A percentile compares a stretch with the other conserved stretches of the same genome.
phyloP scores from a whole-genome alignment of 208 protist genomes.

The Leishmania tarentolae region DNA sequence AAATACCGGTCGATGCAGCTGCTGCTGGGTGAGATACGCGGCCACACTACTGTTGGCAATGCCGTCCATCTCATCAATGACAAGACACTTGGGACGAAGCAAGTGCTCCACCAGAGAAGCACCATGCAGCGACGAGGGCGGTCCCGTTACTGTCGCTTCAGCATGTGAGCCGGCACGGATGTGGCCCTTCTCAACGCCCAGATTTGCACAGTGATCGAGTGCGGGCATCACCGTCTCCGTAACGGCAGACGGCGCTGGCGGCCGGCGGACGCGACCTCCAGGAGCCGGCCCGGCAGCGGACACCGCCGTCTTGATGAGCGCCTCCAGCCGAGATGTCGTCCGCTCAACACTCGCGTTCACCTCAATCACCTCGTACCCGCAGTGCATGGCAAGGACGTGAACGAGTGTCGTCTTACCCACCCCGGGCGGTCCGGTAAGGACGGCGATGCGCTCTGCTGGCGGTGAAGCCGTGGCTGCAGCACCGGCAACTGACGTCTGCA shows the following conservation, averaged over 20 bases:
- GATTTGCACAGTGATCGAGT: neutral
- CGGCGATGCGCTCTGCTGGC: slow-evolving; percentile 68
- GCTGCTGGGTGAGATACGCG: slow-evolving; percentile 46
- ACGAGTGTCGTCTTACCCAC: slow-evolving; percentile 97
- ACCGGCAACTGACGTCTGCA: neutral
- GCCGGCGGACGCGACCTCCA: slow-evolving; percentile 15
- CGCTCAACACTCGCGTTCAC: slow-evolving; percentile 96
- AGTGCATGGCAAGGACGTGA: slow-evolving; percentile 92
- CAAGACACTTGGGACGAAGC: slow-evolving; percentile 77
- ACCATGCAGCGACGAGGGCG: neutral
- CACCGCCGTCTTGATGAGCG: slow-evolving; percentile 67
- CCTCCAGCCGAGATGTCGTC: slow-evolving; percentile 69
- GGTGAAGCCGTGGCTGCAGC: slow-evolving; percentile 5
- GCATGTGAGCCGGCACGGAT: neutral
- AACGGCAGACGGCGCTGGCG: neutral
- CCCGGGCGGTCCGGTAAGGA: slow-evolving; percentile 94
- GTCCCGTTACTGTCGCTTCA: neutral
- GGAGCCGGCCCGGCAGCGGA: slow-evolving; percentile 34
- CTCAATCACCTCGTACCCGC: slow-evolving; percentile 94
- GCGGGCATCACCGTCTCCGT: neutral
- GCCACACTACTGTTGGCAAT: slow-evolving; percentile 73
- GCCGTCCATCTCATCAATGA: slow-evolving; percentile 93
- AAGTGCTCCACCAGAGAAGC: slow-evolving; percentile 61
- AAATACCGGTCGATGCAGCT: slow-evolving; percentile 79
- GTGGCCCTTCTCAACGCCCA: neutral